Evolutionary conservation across 192 early-diverging fungal species (phyloP), one percentile per base, ranked within the genome.

Genomic region (Cladochytrium replicatum): DNA sequence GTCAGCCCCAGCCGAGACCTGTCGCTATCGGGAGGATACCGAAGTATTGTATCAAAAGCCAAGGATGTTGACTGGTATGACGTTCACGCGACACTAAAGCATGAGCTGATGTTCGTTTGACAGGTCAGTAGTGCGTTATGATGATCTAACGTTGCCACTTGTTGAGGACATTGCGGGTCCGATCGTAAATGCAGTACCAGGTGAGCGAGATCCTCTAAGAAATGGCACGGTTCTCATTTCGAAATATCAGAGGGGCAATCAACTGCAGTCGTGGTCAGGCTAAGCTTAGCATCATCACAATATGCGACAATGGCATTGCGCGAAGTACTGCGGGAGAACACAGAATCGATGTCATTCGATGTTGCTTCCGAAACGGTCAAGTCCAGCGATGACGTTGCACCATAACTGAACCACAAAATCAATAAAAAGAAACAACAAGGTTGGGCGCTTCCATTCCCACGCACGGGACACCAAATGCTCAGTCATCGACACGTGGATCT

Each of bases 301-400:
- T 99, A 99, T 60, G 96, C 96, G 1, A 99, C 96, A 0, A 96
- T 99, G 92, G 81, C 84, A n/a, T 63, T 99, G 46, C 75, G 93
- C 15, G 96, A 99, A 61, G 63, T 95, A n/a, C n/a, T n/a, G n/a
- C n/a, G n/a, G n/a, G n/a, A n/a, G n/a, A n/a, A n/a, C n/a, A n/a
- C n/a, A n/a, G n/a, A n/a, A n/a, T n/a, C n/a, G n/a, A n/a, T n/a
- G n/a, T n/a, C n/a, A n/a, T n/a, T n/a, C n/a, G n/a, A n/a, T n/a
- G n/a, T n/a, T n/a, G n/a, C n/a, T n/a, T n/a, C n/a, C n/a, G n/a
- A n/a, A n/a, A n/a, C n/a, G n/a, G n/a, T n/a, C n/a, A n/a, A n/a
- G n/a, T n/a, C n/a, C n/a, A n/a, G n/a, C n/a, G n/a, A n/a, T n/a
- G n/a, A n/a, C n/a, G n/a, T n/a, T n/a, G n/a, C n/a, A n/a, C n/a